These are phyloP conservation scores for Entomortierella chlamydospora DNA, from an alignment of 192 early-diverging fungal species.

Conservation along the genomic window DNA sequence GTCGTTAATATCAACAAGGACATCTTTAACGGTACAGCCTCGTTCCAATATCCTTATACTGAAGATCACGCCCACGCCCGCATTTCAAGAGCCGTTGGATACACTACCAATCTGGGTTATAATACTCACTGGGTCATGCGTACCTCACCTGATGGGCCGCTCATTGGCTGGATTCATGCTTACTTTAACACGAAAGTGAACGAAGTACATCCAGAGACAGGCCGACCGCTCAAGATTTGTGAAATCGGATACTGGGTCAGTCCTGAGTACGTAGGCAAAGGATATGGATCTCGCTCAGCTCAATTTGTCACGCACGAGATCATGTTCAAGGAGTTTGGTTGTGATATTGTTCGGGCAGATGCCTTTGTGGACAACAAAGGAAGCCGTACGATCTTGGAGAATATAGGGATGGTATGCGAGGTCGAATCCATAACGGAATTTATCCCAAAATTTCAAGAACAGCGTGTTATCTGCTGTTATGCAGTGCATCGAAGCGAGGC, in stretches of 20 bases:
- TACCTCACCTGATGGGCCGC: constrained; percentile 28
- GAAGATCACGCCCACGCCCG: constrained; percentile 31
- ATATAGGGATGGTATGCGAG: constrained; percentile 22
- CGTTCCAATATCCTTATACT: constrained; percentile 35
- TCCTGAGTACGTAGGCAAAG: constrained; percentile 25
- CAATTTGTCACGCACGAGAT: constrained; percentile 23
- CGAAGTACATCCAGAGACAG: constrained; percentile 23
- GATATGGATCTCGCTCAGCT: constrained; percentile 15
- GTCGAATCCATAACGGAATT: constrained; percentile 9
- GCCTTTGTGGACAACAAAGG: constrained; percentile 9
- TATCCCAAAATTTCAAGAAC: constrained; percentile 26
- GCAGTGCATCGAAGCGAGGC: constrained; percentile 15
- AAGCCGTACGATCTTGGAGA: constrained; percentile 22
- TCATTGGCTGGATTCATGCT: constrained; percentile 39
- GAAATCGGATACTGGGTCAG: constrained; percentile 45
- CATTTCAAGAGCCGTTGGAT: constrained; percentile 5
- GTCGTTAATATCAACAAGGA: constrained; percentile 41
- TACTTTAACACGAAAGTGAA: constrained; percentile 2
- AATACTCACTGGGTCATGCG: constrained; percentile 47
- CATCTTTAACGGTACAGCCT: constrained; percentile 34
- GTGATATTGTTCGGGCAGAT: constrained; percentile 32
- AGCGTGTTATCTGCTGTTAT: constrained; percentile 13
- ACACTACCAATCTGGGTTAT: constrained; percentile 5
- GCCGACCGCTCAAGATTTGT: constrained; percentile 5
- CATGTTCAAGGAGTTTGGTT: constrained; percentile 21